phyloP scores from a whole-genome alignment of 2,329 filamentous ascomycete species.

The Sporothrix brunneoviolacea region DNA sequence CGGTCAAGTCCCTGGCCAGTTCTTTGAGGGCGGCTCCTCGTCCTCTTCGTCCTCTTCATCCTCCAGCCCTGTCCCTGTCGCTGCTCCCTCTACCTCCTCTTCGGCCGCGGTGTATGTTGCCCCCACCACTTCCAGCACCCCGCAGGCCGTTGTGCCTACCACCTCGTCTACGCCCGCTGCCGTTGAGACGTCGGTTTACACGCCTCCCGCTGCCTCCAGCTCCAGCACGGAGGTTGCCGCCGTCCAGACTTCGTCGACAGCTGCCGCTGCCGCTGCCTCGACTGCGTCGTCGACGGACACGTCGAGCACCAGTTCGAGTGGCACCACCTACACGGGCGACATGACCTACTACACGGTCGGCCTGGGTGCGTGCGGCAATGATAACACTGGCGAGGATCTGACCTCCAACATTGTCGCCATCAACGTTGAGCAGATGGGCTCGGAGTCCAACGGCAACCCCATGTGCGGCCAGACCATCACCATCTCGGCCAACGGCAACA shows the following conservation, averaged over 20 bases:
- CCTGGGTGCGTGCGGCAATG: constrained; percentile 60
- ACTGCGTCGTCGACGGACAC: constrained; percentile 18
- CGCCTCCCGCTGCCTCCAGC: constrained; percentile 8
- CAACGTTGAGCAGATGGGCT: constrained; percentile 56
- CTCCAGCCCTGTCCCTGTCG: neutral
- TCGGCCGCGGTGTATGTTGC: neutral
- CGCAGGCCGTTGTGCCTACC: constrained; percentile 11
- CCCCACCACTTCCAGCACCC: constrained; percentile 1
- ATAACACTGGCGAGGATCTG: constrained; percentile 50
- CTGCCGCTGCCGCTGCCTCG: constrained; percentile 16
- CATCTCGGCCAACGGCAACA: constrained; percentile 51
- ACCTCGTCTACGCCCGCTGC: constrained; percentile 13
- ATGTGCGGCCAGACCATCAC: constrained; percentile 64
- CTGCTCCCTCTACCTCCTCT: neutral
- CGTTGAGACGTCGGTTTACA: neutral
- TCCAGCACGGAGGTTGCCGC: constrained; percentile 10
- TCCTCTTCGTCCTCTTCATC: neutral
- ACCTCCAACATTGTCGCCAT: constrained; percentile 62
- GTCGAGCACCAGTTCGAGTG: constrained; percentile 19
- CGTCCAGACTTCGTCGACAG: constrained; percentile 2
- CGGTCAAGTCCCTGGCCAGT: constrained; percentile 24
- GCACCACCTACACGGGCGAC: constrained; percentile 47
- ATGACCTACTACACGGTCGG: constrained; percentile 70
- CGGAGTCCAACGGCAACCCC: constrained; percentile 58
- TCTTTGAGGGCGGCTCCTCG: constrained; percentile 26